These are phyloP conservation scores for Candida vaughaniae DNA, from an alignment of 805 yeast species.

Conservation along the genomic window DNA sequence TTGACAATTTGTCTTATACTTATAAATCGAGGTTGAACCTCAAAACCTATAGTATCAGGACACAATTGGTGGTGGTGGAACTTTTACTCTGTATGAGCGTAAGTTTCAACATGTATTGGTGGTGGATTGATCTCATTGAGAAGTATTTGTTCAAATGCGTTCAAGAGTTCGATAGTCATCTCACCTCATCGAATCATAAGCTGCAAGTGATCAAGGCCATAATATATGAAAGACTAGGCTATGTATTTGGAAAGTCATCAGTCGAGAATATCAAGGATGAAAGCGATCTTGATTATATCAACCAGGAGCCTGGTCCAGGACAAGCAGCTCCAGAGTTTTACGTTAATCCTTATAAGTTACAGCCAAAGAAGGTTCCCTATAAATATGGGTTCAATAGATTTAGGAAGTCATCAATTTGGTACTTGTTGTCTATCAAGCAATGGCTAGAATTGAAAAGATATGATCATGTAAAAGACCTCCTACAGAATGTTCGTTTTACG, in stretches of 20 bases:
- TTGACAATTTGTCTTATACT: constrained; percentile 74
- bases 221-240: constrained; percentile 42
- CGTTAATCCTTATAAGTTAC: constrained; percentile 34
- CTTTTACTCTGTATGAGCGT: constrained; percentile 53
- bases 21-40: constrained; percentile 69
- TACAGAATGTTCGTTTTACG: constrained; percentile 25
- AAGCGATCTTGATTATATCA: neutral
- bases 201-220: constrained; percentile 46
- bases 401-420: constrained; percentile 79
- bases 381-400: constrained; percentile 56
- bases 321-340: constrained; percentile 32
- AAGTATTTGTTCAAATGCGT: constrained; percentile 45
- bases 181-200: constrained; percentile 39
- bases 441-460: constrained; percentile 43
- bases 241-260: constrained; percentile 47
- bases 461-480: constrained; percentile 24
- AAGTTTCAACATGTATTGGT: constrained; percentile 40
- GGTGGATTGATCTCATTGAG: constrained; percentile 46
- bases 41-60: constrained; percentile 68
- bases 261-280: neutral
- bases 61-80: constrained; percentile 68
- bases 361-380: constrained; percentile 33
- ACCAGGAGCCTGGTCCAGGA: neutral
- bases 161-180: constrained; percentile 44
- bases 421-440: constrained; percentile 68